Evolutionary conservation across 352 stramenopile genomes (phyloP).

Genomic region (Plasmopara muralis): DNA sequence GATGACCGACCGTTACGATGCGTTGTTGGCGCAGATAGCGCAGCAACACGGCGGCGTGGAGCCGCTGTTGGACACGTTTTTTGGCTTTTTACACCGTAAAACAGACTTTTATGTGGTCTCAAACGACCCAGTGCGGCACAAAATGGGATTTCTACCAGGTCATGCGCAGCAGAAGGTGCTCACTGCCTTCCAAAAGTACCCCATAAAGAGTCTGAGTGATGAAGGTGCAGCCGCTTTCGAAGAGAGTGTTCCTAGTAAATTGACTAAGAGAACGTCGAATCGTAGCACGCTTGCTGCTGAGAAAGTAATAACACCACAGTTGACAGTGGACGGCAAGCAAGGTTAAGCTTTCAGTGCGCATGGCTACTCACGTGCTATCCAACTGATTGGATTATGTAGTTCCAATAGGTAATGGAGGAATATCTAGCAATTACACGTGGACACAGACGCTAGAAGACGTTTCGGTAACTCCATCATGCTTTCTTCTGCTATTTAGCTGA

Average conservation of each 20-base stretch:
- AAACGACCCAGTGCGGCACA: constrained; percentile 31
- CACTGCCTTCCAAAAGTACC: constrained; percentile 56
- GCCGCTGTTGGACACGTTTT: constrained; percentile 94
- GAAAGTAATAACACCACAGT: constrained; percentile 8
- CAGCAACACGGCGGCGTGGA: constrained; percentile 94
- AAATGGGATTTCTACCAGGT: constrained; percentile 61
- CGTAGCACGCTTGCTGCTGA: constrained; percentile 2
- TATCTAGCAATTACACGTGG: constrained; percentile 91
- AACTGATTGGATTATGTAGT: constrained; percentile 35
- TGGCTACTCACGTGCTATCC: constrained; percentile 1
- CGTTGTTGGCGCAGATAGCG: constrained; percentile 92
- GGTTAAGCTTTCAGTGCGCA: constrained; percentile 12
- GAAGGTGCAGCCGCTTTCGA: background rate
- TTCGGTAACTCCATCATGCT: constrained; percentile 43
- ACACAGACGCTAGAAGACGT: constrained; percentile 97
- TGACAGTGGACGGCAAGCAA: constrained; percentile 70
- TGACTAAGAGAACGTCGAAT: background rate
- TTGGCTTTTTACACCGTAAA: constrained; percentile 96
- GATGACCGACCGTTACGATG: constrained; percentile 37
- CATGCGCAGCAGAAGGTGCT: constrained; percentile 63
- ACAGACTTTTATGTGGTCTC: constrained; percentile 95
- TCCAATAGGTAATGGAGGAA: constrained; percentile 86
- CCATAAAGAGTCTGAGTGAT: constrained; percentile 36
- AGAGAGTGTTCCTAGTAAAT: background rate
- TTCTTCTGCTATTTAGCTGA: constrained; percentile 1